Percentiles rank a stretch among this genome's conserved stretches.
Evolutionary conservation across 2,329 filamentous ascomycete genomes (phyloP).

Genomic region (Xylogone sp.): DNA sequence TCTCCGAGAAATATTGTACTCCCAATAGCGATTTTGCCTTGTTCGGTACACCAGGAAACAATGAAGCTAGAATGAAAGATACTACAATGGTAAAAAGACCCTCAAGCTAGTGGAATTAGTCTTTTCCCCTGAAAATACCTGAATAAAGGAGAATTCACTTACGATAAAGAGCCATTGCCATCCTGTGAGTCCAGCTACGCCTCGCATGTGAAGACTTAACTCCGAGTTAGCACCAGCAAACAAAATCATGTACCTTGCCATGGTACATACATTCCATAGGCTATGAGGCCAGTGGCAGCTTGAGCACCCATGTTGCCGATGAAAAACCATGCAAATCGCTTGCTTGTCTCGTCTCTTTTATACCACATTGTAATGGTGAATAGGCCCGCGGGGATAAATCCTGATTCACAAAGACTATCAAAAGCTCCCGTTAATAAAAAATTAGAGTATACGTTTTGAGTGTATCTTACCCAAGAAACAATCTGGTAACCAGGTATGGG

Average conservation of each 20-base stretch:
- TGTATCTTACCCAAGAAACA: conserved; percentile 31
- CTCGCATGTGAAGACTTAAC: conserved; percentile 33
- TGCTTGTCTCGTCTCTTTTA: conserved; percentile 40
- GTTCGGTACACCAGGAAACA: background rate
- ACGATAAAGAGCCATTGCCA: conserved; percentile 43
- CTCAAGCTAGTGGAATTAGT: conserved; percentile 17
- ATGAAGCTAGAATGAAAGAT: conserved; percentile 23
- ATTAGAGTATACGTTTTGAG: background rate
- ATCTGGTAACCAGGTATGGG: conserved; percentile 33
- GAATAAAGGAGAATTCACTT: conserved; percentile 1
- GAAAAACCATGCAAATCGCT: conserved; percentile 41
- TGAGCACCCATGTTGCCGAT: conserved; percentile 40
- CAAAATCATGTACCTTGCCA: conserved; percentile 37
- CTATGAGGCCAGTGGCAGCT: conserved; percentile 37
- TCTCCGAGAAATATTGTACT: conserved; percentile 34
- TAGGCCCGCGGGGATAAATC: conserved; percentile 43
- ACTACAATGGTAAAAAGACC: conserved; percentile 28
- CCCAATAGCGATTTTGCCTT: background rate
- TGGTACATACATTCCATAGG: conserved; percentile 37
- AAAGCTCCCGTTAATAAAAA: background rate
- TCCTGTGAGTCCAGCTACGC: conserved; percentile 33
- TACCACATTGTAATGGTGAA: conserved; percentile 47
- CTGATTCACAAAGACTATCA: conserved; percentile 30
- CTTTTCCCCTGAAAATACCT: background rate
- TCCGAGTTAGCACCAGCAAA: conserved; percentile 21